A percentile compares a stretch with the other conserved stretches of the same genome.
Evolutionary conservation across 2,329 filamentous ascomycete genomes (phyloP).

Genomic region (Monosporascus ibericus): DNA sequence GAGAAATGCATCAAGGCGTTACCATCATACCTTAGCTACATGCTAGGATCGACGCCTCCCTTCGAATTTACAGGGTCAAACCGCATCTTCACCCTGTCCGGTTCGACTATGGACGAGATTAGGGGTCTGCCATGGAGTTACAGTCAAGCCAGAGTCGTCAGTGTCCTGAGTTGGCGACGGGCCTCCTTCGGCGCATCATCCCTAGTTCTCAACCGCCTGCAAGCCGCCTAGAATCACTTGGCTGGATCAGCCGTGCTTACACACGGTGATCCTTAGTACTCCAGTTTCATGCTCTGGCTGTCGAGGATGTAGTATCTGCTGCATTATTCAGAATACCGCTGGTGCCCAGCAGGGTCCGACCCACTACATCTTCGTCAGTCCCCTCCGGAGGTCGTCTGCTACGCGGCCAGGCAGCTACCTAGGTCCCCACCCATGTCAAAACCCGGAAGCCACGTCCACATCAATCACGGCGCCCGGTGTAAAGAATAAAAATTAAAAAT

Average conservation of each 20-base stretch:
- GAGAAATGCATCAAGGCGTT: too few relatives aligned
- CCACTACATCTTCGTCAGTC: neutral
- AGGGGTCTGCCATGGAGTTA: neutral
- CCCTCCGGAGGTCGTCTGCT: neutral
- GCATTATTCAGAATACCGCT: too few relatives aligned
- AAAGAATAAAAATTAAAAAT: too few relatives aligned
- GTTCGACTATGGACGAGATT: neutral
- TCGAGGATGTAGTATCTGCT: too few relatives aligned
- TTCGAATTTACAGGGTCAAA: neutral
- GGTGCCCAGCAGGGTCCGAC: neutral
- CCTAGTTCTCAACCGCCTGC: neutral
- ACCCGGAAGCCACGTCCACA: neutral
- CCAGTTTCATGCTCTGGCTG: neutral
- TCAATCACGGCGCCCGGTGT: too few relatives aligned
- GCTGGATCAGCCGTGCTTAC: neutral
- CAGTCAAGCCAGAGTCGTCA: neutral
- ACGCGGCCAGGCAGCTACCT: neutral
- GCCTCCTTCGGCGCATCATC: neutral
- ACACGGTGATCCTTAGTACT: neutral
- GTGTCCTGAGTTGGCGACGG: neutral
- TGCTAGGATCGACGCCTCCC: too few relatives aligned
- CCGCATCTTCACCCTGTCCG: neutral
- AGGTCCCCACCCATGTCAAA: neutral
- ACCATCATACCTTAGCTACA: too few relatives aligned
- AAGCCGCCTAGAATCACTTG: neutral